These are phyloP conservation scores for Eimeria nieschulzi DNA, from an alignment of 169 alveolate species.

Conservation along the genomic window DNA sequence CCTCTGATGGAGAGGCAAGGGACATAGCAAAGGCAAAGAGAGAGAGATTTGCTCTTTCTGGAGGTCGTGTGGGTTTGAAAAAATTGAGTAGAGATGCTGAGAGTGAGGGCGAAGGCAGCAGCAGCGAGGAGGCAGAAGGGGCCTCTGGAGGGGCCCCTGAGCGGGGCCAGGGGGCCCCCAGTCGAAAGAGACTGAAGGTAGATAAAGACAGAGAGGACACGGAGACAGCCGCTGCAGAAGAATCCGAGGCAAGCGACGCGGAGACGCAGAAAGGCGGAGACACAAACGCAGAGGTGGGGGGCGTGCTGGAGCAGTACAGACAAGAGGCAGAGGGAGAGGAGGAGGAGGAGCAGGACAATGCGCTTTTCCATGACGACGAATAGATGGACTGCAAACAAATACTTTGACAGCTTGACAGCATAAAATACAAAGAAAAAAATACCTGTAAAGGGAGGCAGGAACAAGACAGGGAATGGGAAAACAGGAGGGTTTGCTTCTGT, in stretches of 20 bases:
- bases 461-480: background rate
- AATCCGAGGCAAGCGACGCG: background rate
- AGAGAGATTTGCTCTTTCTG: background rate
- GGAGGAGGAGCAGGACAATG: background rate
- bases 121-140: constrained; percentile 14
- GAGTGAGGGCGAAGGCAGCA: constrained; percentile 5
- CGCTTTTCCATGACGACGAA: background rate
- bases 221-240: background rate
- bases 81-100: background rate
- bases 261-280: background rate
- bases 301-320: background rate
- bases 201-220: background rate
- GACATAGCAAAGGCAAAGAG: background rate
- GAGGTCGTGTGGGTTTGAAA: background rate
- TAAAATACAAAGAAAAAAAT: background rate
- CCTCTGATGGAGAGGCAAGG: background rate
- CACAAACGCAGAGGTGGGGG: constrained; percentile 1
- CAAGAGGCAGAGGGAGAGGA: constrained; percentile 18
- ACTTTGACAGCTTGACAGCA: background rate
- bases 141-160: background rate
- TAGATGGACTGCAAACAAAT: background rate
- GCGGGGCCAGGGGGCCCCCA: background rate
- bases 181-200: background rate
- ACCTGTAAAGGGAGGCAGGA: background rate
- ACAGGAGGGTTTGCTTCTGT: no score